Percentiles rank a stretch among this genome's conserved stretches.
Conservation (phyloP, 108 stramenopile genomes). For the Stephanodiscus triporus region DNA sequence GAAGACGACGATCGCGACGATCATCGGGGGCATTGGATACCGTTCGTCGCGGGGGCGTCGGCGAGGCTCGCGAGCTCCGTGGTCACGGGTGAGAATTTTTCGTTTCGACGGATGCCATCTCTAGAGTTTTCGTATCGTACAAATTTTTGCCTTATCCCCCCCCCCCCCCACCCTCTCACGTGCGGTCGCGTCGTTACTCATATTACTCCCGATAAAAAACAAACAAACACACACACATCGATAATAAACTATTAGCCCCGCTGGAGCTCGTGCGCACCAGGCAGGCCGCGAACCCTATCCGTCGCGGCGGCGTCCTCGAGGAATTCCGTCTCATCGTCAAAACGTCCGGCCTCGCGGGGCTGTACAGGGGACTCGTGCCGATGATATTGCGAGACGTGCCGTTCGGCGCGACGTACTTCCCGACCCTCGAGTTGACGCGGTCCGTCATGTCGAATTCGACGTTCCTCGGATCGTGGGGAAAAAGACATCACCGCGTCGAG, state of each 20-base stretch:
- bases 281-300: slow-evolving; percentile 40
- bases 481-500: slow-evolving; percentile 5
- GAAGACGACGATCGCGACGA: not conserved
- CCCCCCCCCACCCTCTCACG: not conserved
- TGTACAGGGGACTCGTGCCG: slow-evolving; percentile 85
- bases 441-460: slow-evolving; percentile 14
- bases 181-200: no score
- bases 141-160: no score
- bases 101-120: no score
- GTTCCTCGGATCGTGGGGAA: slow-evolving; percentile 15
- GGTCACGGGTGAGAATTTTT: slow-evolving; percentile 43
- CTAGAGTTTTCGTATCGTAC: no score
- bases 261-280: slow-evolving; percentile 88
- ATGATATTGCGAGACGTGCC: slow-evolving; percentile 94
- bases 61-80: slow-evolving; percentile 82
- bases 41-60: slow-evolving; percentile 73
- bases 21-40: slow-evolving; percentile 36
- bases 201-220: no score
- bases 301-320: slow-evolving; percentile 36
- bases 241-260: slow-evolving; percentile 64
- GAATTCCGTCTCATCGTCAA: slow-evolving; percentile 62
- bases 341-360: slow-evolving; percentile 55
- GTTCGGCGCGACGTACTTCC: slow-evolving; percentile 93
- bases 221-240: no score
- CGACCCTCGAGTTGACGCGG: slow-evolving; percentile 73